Conservation (phyloP, 2,329 filamentous ascomycete genomes). For the Lecanicillium sp. region DNA sequence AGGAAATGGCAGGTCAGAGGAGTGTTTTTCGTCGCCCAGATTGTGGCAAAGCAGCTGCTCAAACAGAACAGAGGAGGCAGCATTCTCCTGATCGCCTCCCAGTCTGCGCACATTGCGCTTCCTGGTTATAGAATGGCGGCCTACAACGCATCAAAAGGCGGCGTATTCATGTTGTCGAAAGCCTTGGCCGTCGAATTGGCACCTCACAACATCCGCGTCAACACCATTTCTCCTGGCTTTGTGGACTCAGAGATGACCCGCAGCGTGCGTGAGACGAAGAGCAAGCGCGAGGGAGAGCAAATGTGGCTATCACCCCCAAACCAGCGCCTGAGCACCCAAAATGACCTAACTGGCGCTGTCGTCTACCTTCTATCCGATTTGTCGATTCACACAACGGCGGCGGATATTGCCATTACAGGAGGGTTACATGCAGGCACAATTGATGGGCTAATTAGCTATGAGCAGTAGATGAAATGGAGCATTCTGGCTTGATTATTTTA, state of each 20-base stretch:
- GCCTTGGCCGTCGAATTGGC: slow-evolving; percentile 30
- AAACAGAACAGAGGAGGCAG: slow-evolving; percentile 30
- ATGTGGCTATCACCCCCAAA: slow-evolving; percentile 30
- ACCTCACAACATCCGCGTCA: slow-evolving; percentile 26
- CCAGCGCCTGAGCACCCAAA: slow-evolving; percentile 29
- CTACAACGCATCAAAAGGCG: slow-evolving; percentile 36
- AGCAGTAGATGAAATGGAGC: slow-evolving; percentile 5
- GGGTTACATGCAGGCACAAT: slow-evolving; percentile 32
- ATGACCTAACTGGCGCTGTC: slow-evolving; percentile 33
- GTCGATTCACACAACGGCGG: slow-evolving; percentile 31
- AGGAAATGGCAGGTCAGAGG: slow-evolving; percentile 27
- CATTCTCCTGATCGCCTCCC: slow-evolving; percentile 30
- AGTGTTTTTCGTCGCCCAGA: slow-evolving; percentile 32
- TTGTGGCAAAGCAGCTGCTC: slow-evolving; percentile 30
- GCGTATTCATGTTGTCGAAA: slow-evolving; percentile 30
- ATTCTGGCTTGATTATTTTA: too few species aligned
- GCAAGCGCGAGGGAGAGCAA: slow-evolving; percentile 24
- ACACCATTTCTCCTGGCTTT: slow-evolving; percentile 30
- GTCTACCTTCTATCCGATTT: slow-evolving; percentile 37
- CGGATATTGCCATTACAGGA: slow-evolving; percentile 36
- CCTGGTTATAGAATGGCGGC: slow-evolving; percentile 30
- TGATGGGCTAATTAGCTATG: slow-evolving; percentile 27
- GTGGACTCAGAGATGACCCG: slow-evolving; percentile 28
- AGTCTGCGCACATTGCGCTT: slow-evolving; percentile 27
- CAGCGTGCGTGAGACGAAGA: slow-evolving; percentile 22